A percentile compares a stretch with the other conserved stretches of the same genome.
phyloP scores from a whole-genome alignment of 352 stramenopile genomes.

The Phytophthora macrochlamydospora region DNA sequence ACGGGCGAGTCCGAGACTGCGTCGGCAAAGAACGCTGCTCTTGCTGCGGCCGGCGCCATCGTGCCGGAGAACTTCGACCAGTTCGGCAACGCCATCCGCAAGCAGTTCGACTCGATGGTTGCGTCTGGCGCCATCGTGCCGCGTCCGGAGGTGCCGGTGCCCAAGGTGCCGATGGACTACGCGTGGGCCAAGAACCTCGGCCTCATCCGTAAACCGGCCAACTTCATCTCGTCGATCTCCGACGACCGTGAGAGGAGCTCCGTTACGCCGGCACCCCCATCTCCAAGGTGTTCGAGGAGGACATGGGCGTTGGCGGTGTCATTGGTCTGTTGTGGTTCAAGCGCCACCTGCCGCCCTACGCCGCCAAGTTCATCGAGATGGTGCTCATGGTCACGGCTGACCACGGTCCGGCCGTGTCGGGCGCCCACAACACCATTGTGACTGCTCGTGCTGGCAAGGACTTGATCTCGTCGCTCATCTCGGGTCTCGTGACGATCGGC shows the following conservation, averaged over 20 bases:
- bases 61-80: slow-evolving; percentile 96
- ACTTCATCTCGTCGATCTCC: slow-evolving; percentile 98
- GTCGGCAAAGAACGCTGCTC: slow-evolving; percentile 93
- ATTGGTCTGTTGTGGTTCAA: slow-evolving; percentile 97
- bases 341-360: slow-evolving; percentile 88
- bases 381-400: slow-evolving; percentile 98
- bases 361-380: slow-evolving; percentile 98
- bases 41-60: slow-evolving; percentile 89
- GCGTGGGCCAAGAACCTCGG: slow-evolving; percentile 96
- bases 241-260: slow-evolving; percentile 97
- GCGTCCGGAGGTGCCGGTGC: slow-evolving; percentile 89
- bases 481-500: slow-evolving; percentile 95
- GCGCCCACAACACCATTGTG: slow-evolving; percentile 97
- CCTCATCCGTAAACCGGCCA: slow-evolving; percentile 95
- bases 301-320: slow-evolving; percentile 95
- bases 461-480: slow-evolving; percentile 96
- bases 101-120: slow-evolving; percentile 90
- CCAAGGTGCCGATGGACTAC: slow-evolving; percentile 97
- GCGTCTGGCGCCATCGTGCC: slow-evolving; percentile 81
- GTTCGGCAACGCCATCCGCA: slow-evolving; percentile 93
- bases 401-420: slow-evolving; percentile 95
- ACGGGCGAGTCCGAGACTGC: slow-evolving; percentile 94
- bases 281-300: slow-evolving; percentile 93
- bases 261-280: slow-evolving; percentile 95
- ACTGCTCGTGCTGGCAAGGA: slow-evolving; percentile 96